A percentile compares a stretch with the other conserved stretches of the same genome.
phyloP scores from a whole-genome alignment of 169 alveolate genomes.

The Cryptosporidium viatorum region DNA sequence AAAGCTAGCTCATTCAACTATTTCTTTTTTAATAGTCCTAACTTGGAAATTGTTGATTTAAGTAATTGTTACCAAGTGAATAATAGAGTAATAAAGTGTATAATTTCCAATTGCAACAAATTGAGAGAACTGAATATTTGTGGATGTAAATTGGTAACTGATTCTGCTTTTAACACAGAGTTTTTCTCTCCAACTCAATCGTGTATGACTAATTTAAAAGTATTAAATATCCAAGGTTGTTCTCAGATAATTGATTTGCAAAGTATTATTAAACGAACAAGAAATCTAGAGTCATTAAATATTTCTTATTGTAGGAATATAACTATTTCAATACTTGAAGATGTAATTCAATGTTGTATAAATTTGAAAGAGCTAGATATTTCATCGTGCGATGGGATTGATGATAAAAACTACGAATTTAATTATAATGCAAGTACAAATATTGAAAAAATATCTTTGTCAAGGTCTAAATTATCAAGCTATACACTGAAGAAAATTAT shows the following conservation, averaged over 20 bases:
- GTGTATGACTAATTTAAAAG: conserved; percentile 23
- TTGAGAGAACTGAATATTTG: conserved; percentile 33
- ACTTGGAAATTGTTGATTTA: conserved; percentile 36
- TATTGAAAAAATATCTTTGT: conserved; percentile 40
- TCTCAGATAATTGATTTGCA: conserved; percentile 49
- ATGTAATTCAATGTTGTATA: conserved; percentile 35
- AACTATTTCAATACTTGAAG: conserved; percentile 30
- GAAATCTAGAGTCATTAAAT: conserved; percentile 27
- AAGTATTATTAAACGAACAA: conserved; percentile 37
- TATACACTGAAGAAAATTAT: background rate
- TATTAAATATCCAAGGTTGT: conserved; percentile 28
- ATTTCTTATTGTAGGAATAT: conserved; percentile 57
- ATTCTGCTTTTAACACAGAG: conserved; percentile 65
- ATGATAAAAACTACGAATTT: conserved; percentile 2
- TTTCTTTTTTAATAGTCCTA: conserved; percentile 53
- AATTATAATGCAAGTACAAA: conserved; percentile 11
- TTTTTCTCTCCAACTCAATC: conserved; percentile 47
- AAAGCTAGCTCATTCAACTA: conserved; percentile 63
- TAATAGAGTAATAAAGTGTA: conserved; percentile 49
- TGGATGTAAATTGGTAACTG: conserved; percentile 59
- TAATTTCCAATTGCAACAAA: conserved; percentile 40
- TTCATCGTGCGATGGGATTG: conserved; percentile 62
- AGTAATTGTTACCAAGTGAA: conserved; percentile 68
- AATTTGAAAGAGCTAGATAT: conserved; percentile 61
- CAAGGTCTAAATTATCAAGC: conserved; percentile 48